A percentile compares a stretch with the other conserved stretches of the same genome.
Conservation (phyloP, 139 green algal genomes). For the Chlamydomonas eustigma region DNA sequence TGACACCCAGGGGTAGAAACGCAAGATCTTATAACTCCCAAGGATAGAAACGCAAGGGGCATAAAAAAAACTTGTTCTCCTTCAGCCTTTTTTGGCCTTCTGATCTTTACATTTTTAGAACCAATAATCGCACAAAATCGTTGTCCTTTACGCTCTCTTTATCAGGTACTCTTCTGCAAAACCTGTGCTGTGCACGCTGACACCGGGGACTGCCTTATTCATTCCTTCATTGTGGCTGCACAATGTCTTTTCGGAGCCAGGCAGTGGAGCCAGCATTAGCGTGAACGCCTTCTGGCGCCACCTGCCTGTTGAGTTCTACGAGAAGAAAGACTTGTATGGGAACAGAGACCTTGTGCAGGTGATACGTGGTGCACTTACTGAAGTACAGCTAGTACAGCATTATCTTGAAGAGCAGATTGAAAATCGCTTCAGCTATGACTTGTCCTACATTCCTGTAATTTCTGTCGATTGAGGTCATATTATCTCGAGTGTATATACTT, state of each 20-base stretch:
- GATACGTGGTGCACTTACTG: neutral
- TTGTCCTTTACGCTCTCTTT: too few relatives aligned
- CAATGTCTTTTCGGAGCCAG: conserved; percentile 29
- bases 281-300: conserved; percentile 58
- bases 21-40: too few relatives aligned
- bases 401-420: neutral
- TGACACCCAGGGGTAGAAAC: too few relatives aligned
- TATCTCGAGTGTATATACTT: neutral
- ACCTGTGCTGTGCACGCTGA: conserved; percentile 35
- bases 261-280: conserved; percentile 33
- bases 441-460: neutral
- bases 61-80: too few relatives aligned
- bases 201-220: conserved; percentile 51
- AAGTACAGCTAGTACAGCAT: neutral
- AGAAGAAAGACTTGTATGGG: conserved; percentile 60
- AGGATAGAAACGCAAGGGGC: too few relatives aligned
- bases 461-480: neutral
- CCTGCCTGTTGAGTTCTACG: conserved; percentile 29
- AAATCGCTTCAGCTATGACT: neutral
- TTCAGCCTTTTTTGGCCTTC: too few relatives aligned
- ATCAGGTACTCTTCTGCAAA: conserved; percentile 3
- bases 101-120: too few relatives aligned
- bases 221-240: conserved; percentile 63
- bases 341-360: conserved; percentile 53
- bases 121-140: too few relatives aligned